phyloP scores from a whole-genome alignment of 768 basidiomycete species.

The Tylopilus vinaceipallidus region DNA sequence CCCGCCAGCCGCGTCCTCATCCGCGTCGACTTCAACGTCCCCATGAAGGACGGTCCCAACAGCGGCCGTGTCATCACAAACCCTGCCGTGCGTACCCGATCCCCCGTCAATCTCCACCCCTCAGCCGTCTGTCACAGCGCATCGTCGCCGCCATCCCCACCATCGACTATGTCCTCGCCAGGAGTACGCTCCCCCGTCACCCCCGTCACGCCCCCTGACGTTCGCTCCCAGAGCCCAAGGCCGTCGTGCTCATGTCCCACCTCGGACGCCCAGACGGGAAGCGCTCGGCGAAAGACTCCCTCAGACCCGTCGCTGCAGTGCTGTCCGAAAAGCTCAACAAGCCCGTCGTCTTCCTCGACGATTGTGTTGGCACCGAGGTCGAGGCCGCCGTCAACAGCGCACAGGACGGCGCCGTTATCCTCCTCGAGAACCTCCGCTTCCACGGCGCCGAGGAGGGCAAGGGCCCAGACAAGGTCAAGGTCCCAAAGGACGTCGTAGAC shows the following conservation, averaged over 20 bases:
- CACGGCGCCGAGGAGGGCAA: constrained; percentile 99
- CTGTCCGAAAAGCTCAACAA: constrained; percentile 46
- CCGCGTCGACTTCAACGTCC: constrained; percentile 96
- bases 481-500: constrained; percentile 75
- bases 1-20: constrained; percentile 87
- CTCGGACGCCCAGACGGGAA: constrained; percentile 96
- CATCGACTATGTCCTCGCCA: constrained; percentile 87
- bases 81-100: constrained; percentile 70
- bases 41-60: constrained; percentile 66
- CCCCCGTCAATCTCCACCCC: not conserved
- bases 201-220: not conserved
- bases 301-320: constrained; percentile 79
- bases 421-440: constrained; percentile 98
- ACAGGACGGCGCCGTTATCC: constrained; percentile 66
- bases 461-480: constrained; percentile 95
- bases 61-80: constrained; percentile 94
- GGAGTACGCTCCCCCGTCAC: constrained; percentile 46
- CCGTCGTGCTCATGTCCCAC: constrained; percentile 95
- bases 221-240: constrained; percentile 59
- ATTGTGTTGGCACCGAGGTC: constrained; percentile 84
- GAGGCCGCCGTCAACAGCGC: constrained; percentile 70
- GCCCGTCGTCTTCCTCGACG: constrained; percentile 75
- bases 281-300: constrained; percentile 83
- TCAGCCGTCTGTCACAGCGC: constrained; percentile 53
- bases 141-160: constrained; percentile 97